Conservation (phyloP, 2,329 filamentous ascomycete species). For the Cryphonectria japonica region DNA sequence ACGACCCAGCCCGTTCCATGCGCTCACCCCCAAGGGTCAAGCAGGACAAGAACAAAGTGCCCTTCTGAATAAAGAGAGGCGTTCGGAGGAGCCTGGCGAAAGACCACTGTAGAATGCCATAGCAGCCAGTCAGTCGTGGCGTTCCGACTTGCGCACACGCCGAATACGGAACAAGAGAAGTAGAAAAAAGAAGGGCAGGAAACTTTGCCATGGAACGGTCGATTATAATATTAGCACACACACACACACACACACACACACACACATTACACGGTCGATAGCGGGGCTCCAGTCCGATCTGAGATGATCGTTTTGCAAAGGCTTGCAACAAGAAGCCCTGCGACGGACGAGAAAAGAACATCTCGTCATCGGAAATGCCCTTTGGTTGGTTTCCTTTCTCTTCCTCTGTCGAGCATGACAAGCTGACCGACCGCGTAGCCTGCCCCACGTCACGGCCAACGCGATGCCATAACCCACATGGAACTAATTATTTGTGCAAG, state of each 20-base stretch:
- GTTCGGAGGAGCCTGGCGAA: background rate
- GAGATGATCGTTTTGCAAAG: background rate
- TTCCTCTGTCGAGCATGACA: background rate
- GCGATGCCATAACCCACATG: background rate
- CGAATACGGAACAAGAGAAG: background rate
- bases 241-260: too few species aligned
- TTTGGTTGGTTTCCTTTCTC: background rate
- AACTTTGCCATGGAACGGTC: background rate
- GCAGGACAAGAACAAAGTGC: background rate
- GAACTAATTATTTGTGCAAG: background rate
- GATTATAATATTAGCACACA: background rate
- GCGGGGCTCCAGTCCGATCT: background rate
- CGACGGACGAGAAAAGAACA: too few species aligned
- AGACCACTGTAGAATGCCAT: background rate
- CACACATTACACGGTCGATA: background rate
- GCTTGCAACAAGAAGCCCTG: background rate
- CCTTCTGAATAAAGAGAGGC: background rate
- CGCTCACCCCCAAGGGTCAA: too few species aligned
- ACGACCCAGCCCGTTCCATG: background rate
- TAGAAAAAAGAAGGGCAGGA: background rate
- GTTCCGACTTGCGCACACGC: background rate
- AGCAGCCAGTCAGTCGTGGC: background rate
- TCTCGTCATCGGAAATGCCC: too few species aligned
- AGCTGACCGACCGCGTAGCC: background rate
- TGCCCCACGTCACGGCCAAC: constrained; percentile 1